These are phyloP conservation scores for Wickerhamomyces rabaulensis DNA, from an alignment of 805 yeast species.

Conservation along the genomic window DNA sequence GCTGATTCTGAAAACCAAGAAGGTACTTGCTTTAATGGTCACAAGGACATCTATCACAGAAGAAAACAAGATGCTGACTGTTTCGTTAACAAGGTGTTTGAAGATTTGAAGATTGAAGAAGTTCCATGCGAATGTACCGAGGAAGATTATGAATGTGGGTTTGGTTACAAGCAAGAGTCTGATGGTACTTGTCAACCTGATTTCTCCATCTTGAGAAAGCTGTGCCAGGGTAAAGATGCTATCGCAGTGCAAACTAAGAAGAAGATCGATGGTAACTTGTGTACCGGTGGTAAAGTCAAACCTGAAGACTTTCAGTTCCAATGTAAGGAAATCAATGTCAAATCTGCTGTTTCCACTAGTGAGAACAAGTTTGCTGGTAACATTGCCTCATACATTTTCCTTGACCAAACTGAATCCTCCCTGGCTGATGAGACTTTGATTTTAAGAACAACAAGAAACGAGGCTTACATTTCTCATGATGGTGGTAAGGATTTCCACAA, in stretches of 20 bases:
- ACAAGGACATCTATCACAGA: conserved; percentile 54
- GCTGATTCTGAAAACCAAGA: conserved; percentile 23
- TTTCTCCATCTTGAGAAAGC: conserved; percentile 19
- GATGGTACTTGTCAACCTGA: conserved; percentile 47
- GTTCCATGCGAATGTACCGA: conserved; percentile 60
- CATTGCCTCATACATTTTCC: conserved; percentile 51
- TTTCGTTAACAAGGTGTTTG: conserved; percentile 33
- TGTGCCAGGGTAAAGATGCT: conserved; percentile 29
- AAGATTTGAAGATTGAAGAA: conserved; percentile 37
- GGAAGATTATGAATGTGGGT: conserved; percentile 66
- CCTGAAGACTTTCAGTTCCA: conserved; percentile 11
- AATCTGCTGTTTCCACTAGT: conserved; percentile 24
- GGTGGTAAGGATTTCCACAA: conserved; percentile 18
- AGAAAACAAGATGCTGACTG: conserved; percentile 68
- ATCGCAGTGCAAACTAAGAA: conserved; percentile 11
- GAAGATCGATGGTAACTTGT: conserved; percentile 20
- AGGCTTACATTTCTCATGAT: conserved; percentile 60
- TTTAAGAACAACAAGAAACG: conserved; percentile 46
- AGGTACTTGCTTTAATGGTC: conserved; percentile 63
- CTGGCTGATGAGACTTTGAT: conserved; percentile 58
- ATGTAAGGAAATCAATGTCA: conserved; percentile 17
- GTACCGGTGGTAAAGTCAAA: conserved; percentile 11
- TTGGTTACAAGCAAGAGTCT: conserved; percentile 37
- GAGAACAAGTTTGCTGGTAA: conserved; percentile 44
- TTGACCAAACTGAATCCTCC: conserved; percentile 34